Base-by-base conservation (phyloP, 1,284 basidiomycete genomes). In the Erythrobasidium hasegawianum region DNA sequence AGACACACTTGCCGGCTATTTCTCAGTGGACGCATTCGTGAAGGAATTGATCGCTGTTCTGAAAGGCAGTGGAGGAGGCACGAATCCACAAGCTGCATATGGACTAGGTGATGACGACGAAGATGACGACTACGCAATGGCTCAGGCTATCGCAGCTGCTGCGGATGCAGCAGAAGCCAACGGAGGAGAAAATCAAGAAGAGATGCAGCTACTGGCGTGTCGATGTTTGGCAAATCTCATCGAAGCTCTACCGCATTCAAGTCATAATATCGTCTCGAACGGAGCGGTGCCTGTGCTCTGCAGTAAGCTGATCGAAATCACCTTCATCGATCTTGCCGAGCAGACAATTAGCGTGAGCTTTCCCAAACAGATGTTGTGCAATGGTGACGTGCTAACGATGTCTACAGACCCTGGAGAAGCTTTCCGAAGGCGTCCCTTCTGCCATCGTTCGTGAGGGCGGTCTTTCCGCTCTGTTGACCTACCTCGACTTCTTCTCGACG, bases 401-500 rank as follows among this genome's bases (percentile, higher is more conserved):
- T 41, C n/a, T 59, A 14, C 75, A 95, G 92, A 97, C 93, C 0
- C 82, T 97, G 80, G 92, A 96, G 80, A 97, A 97, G 80, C 93
- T 97, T 50, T 94, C 92, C 1, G 90, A 93, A 76, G 94, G 96
- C 77, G 91, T 92, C 72, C 93, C 94, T 0, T 89, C 88, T 68
- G 86, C 92, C 11, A 95, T 97, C 72, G 91, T 96, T 18, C 86
- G 90, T 57, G 93, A 96, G 80, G 90, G 90, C 58, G 94, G 94
- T 43, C 82, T 97, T 18, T 85, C 88, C 22, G 93, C 93, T 18
- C 81, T 97, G 38, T 84, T 97, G 72, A 91, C 90, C 76, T 96
- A 88, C 78, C 86, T 97, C 70, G 93, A 96, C 76, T 97, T 97
- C 80, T 96, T 97, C 79, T 93, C 90, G 11, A 96, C 93, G 71